Conservation (phyloP, 1,284 basidiomycete genomes). For the Peniophora sp. region DNA sequence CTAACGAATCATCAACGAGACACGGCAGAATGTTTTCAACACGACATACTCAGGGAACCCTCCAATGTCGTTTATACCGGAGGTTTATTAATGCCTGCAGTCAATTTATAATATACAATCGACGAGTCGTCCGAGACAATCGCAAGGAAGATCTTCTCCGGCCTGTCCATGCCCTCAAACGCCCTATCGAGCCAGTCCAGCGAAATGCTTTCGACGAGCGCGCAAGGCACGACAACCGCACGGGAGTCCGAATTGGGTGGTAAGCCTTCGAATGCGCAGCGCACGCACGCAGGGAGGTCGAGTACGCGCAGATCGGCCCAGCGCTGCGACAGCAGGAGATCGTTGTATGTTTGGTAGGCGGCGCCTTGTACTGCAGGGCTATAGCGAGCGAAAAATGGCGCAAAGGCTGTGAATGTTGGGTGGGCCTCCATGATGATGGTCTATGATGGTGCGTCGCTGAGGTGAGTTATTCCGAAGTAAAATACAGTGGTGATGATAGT, state of each 20-base stretch:
- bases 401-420: constrained; percentile 13
- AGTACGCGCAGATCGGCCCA: constrained; percentile 59
- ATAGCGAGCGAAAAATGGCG: constrained; percentile 19
- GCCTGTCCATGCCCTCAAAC: constrained; percentile 40
- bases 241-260: background rate
- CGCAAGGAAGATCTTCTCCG: constrained; percentile 55
- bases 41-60: too few relatives aligned
- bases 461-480: too few relatives aligned
- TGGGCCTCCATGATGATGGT: too few relatives aligned
- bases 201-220: constrained; percentile 56
- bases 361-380: constrained; percentile 21
- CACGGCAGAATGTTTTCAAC: too few relatives aligned
- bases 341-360: constrained; percentile 28
- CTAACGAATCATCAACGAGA: too few relatives aligned
- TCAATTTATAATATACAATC: constrained; percentile 76
- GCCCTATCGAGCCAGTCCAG: constrained; percentile 44
- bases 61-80: constrained; percentile 39
- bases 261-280: constrained; percentile 29
- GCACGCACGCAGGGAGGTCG: constrained; percentile 46
- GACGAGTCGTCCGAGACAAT: constrained; percentile 72
- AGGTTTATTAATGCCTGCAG: constrained; percentile 68
- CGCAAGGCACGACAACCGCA: constrained; percentile 53
- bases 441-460: too few relatives aligned
- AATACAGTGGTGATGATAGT: too few relatives aligned
- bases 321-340: constrained; percentile 45